Percentiles rank a stretch among this genome's conserved stretches.
Conservation (phyloP, 2,329 filamentous ascomycete species). For the Penicillium brasilianum region DNA sequence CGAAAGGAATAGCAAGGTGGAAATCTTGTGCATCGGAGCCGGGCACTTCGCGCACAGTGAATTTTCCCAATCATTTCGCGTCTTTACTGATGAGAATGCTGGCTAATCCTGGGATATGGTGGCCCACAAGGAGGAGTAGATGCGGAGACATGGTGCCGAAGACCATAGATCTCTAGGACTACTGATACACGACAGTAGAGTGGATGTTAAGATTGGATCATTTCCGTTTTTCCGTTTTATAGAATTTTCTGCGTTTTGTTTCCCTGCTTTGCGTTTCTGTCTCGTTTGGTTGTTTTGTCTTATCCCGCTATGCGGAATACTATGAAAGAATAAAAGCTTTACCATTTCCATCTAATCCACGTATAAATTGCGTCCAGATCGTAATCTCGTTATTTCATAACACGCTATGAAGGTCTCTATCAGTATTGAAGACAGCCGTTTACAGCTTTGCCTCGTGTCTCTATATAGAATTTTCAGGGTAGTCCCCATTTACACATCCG, state of each 20-base stretch:
- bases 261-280: neutral
- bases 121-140: slow-evolving; percentile 13
- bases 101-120: slow-evolving; percentile 13
- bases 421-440: neutral
- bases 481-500: slow-evolving; percentile 10
- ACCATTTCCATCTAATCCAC: neutral
- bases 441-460: neutral
- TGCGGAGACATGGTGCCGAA: neutral
- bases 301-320: neutral
- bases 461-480: neutral
- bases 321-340: slow-evolving; percentile 2
- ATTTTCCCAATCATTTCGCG: neutral
- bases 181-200: slow-evolving; percentile 2
- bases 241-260: neutral
- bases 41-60: slow-evolving; percentile 4
- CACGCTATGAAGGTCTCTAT: slow-evolving; percentile 7
- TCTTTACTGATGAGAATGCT: slow-evolving; percentile 1
- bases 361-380: slow-evolving; percentile 2
- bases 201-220: slow-evolving; percentile 1
- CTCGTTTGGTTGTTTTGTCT: neutral
- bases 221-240: neutral
- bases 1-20: neutral
- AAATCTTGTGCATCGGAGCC: slow-evolving; percentile 1
- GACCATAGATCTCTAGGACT: neutral
- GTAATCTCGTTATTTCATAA: slow-evolving; percentile 22